Evolutionary conservation across 2,329 filamentous ascomycete genomes (phyloP).

Genomic region (Aspergillus latus): DNA sequence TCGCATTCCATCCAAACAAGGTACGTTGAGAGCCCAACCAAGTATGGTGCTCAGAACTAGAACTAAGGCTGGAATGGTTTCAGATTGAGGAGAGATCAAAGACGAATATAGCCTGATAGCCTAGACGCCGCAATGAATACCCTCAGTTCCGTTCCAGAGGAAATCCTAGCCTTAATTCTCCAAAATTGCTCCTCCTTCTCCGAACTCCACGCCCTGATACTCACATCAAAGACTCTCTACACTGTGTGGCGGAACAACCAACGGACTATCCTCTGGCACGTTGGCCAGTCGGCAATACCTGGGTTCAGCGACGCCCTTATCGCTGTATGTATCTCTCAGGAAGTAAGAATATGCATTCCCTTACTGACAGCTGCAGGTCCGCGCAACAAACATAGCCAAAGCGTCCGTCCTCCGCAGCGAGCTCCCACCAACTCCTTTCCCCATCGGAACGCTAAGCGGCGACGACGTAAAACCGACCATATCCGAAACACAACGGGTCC

Average conservation of each 20-base stretch:
- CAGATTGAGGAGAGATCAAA: no score
- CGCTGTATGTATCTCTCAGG: conserved; percentile 5
- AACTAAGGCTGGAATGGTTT: no score
- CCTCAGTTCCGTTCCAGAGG: background rate
- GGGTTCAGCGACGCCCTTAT: conserved; percentile 9
- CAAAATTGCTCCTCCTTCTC: background rate
- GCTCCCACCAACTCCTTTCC: conserved; percentile 10
- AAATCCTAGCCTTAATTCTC: conserved; percentile 6
- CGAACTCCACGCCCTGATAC: background rate
- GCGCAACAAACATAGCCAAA: conserved; percentile 7
- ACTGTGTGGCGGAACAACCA: background rate
- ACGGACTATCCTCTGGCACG: background rate
- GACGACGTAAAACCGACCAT: background rate
- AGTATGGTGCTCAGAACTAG: no score
- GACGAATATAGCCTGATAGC: no score
- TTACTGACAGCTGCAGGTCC: background rate
- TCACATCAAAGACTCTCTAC: background rate
- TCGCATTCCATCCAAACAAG: no score
- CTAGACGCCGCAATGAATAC: background rate
- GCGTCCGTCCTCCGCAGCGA: background rate
- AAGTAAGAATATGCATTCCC: no score
- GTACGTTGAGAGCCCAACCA: no score
- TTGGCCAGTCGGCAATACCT: background rate
- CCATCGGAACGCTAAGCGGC: background rate
- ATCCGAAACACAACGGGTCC: background rate